These are phyloP conservation scores for Cryomyces minteri DNA, from an alignment of 495 filamentous ascomycete species.

Conservation along the genomic window DNA sequence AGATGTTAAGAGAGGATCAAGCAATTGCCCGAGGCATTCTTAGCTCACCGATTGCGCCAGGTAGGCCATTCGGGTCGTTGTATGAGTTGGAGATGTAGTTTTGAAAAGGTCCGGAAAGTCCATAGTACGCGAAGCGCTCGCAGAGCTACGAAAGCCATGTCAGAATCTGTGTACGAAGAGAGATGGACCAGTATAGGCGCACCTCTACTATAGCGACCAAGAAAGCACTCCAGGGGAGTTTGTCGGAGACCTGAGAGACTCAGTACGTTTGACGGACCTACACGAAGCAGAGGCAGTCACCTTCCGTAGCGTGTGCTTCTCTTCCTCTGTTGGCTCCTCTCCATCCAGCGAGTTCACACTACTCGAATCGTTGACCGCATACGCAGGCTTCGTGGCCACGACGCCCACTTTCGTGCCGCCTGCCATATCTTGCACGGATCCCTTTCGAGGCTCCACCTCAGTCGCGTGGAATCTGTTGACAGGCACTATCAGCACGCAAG, in stretches of 20 bases:
- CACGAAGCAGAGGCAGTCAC: conserved; percentile 15
- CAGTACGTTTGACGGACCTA: too few relatives aligned
- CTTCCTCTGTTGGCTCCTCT: conserved; percentile 34
- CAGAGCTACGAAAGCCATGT: conserved; percentile 18
- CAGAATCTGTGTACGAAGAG: too few relatives aligned
- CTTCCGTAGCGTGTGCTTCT: conserved; percentile 30
- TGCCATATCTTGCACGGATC: conserved; percentile 2
- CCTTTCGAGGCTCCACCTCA: conserved; percentile 2
- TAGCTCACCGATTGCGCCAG: conserved; percentile 31
- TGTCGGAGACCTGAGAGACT: conserved; percentile 15
- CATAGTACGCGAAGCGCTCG: conserved; percentile 54
- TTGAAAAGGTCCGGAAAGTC: conserved; percentile 32
- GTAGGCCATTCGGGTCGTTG: conserved; percentile 25
- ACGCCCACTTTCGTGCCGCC: conserved; percentile 4
- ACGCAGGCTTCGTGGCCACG: neutral
- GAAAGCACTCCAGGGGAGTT: conserved; percentile 36
- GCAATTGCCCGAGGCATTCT: neutral
- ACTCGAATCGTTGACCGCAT: neutral
- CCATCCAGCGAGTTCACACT: neutral
- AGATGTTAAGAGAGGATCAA: neutral
- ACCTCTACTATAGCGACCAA: conserved; percentile 39
- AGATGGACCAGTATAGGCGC: too few relatives aligned
- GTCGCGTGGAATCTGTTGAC: neutral
- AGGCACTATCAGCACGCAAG: neutral
- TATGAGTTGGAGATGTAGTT: conserved; percentile 31